Evolutionary conservation across 2,329 filamentous ascomycete genomes (phyloP).

Genomic region (Lojkania enalia): DNA sequence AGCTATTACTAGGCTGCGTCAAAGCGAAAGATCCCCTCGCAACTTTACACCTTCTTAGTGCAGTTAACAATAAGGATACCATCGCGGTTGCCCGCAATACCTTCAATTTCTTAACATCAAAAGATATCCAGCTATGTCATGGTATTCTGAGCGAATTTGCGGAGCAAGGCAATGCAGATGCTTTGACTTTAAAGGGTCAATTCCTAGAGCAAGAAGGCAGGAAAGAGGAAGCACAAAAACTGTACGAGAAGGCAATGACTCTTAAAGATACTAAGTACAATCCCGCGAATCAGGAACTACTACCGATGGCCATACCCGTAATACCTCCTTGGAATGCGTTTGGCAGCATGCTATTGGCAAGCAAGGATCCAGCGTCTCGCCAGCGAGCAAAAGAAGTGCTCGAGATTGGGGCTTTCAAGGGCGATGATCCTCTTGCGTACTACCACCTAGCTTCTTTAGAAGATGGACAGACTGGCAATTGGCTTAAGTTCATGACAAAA

Average conservation of each 20-base stretch:
- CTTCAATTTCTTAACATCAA: conserved; percentile 19
- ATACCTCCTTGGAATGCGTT: conserved; percentile 38
- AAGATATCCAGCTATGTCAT: conserved; percentile 24
- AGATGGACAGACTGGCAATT: conserved; percentile 34
- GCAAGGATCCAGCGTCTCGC: conserved; percentile 16
- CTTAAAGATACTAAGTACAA: conserved; percentile 18
- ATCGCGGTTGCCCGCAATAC: conserved; percentile 18
- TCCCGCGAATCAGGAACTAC: conserved; percentile 8
- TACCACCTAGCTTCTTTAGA: conserved; percentile 40
- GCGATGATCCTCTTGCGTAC: conserved; percentile 50
- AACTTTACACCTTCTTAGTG: conserved; percentile 33
- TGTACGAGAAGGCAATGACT: conserved; percentile 31
- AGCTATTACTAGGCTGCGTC: conserved; percentile 34
- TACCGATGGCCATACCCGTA: conserved; percentile 30
- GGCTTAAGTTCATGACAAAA: conserved; percentile 51
- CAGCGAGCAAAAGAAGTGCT: conserved; percentile 36
- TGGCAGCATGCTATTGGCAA: conserved; percentile 25
- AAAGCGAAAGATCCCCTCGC: conserved; percentile 32
- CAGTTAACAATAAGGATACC: conserved; percentile 23
- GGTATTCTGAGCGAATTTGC: conserved; percentile 25
- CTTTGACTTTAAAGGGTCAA: conserved; percentile 34
- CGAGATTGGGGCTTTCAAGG: conserved; percentile 40
- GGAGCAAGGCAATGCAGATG: conserved; percentile 23
- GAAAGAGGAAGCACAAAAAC: conserved; percentile 19
- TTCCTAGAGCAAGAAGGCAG: conserved; percentile 34